Evolutionary conservation across 2,329 filamentous ascomycete genomes (phyloP), one percentile per base, ranked within the genome.

Genomic region (Ceratocystis huliohia): DNA sequence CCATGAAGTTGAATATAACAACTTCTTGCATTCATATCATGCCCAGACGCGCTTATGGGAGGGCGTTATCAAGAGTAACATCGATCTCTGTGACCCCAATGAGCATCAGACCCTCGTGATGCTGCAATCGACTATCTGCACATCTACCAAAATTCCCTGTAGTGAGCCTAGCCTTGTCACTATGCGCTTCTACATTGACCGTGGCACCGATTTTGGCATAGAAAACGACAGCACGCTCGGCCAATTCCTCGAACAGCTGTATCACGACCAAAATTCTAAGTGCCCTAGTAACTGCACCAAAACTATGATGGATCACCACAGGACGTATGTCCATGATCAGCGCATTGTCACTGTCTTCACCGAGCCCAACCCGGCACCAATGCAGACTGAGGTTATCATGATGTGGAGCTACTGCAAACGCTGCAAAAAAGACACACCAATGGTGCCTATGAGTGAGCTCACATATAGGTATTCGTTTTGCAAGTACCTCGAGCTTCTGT

Each of bases 381-480:
- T 75, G 2, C 71, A 74, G 2, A 75, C 75, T 53, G 77, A 78
- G 56, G 88, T 87, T 2, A 96, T 99, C 66, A 83, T 92, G 67
- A 96, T 99, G 91, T 99, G 95, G 95, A 97, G 91, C 70, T 91
- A 88, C 71, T 99, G 94, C 78, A 94, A 96, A 72, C 81, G 89
- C 37, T 99, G 95, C 75, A 87, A 89, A 64, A 90, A 90, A 70
- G 92, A 97, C 73, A 96, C 93, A 0, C 89, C 91, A 48, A 86
- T 92, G 61, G 88, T 89, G 70, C 86, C 88, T 41, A 96, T 99
- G 91, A 96, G 93, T 0, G 86, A 91, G 66, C 91, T 86, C 71
- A 95, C 92, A 0, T 99, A 91, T 89, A 96, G 95, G 74, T 99
- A 99, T 74, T 99, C 94, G 0, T 96, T 99, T 72, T 94, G 91